These are phyloP conservation scores for Pseudozyma hubeiensis DNA, from an alignment of 1,284 basidiomycete species.

Conservation along the genomic window DNA sequence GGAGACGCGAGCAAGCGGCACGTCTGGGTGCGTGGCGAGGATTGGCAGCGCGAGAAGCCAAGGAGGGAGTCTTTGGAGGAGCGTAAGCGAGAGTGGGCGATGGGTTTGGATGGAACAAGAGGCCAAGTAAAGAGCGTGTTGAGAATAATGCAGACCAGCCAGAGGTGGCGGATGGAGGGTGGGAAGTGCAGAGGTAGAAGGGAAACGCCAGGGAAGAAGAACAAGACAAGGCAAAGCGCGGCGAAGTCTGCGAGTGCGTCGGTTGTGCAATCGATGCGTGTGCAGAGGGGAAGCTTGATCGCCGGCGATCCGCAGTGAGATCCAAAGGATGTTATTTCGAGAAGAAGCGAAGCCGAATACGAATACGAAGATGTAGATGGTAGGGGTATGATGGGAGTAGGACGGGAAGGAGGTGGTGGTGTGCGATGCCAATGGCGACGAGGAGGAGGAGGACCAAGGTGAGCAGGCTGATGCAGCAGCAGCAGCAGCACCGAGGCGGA, in stretches of 20 bases:
- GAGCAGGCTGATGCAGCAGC: background rate
- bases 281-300: slow-evolving; percentile 12
- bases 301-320: slow-evolving; percentile 20
- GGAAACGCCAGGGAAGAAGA: background rate
- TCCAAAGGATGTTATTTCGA: too few species aligned
- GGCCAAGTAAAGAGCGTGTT: slow-evolving; percentile 7
- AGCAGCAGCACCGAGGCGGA: slow-evolving; percentile 2
- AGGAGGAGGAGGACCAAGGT: background rate
- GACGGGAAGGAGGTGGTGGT: background rate
- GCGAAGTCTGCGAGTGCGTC: background rate
- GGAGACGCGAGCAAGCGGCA: too few species aligned
- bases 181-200: background rate
- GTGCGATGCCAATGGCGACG: background rate
- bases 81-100: slow-evolving; percentile 1
- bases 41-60: too few species aligned
- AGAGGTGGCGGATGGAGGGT: background rate
- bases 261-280: background rate
- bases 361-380: background rate
- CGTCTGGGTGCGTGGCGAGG: too few species aligned
- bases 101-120: background rate
- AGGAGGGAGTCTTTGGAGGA: slow-evolving; percentile 1
- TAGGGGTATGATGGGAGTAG: slow-evolving; percentile 1
- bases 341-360: background rate
- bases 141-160: background rate
- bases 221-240: too few species aligned